Percentiles rank a stretch among this genome's conserved stretches.
These are phyloP conservation scores for Sarcodon aspratus DNA, from an alignment of 768 basidiomycete genomes.

Conservation along the genomic window DNA sequence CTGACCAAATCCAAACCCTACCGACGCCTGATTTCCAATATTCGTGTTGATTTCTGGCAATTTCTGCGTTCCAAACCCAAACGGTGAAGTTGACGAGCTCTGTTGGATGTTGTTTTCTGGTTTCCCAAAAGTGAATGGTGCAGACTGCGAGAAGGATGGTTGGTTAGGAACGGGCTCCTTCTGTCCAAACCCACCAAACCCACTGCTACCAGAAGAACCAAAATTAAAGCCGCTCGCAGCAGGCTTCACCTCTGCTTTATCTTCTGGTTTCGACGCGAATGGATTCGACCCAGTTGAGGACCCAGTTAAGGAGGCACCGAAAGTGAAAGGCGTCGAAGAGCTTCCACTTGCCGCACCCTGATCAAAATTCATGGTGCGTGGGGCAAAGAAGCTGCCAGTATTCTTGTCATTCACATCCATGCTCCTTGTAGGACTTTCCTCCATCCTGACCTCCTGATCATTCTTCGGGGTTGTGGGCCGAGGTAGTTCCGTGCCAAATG, in stretches of 20 bases:
- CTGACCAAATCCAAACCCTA: slow-evolving; percentile 37
- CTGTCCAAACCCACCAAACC: slow-evolving; percentile 32
- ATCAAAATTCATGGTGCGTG: slow-evolving; percentile 22
- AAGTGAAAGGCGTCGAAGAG: slow-evolving; percentile 16
- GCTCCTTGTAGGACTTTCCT: slow-evolving; percentile 66
- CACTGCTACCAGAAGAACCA: slow-evolving; percentile 15
- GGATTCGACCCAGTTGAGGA: slow-evolving; percentile 24
- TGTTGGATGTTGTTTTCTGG: neutral
- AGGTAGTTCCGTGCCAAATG: slow-evolving; percentile 6
- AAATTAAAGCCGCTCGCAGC: slow-evolving; percentile 16
- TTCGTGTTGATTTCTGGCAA: slow-evolving; percentile 5
- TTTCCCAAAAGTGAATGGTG: neutral
- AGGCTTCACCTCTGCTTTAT: slow-evolving; percentile 31
- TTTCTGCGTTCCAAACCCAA: neutral
- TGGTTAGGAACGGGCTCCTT: slow-evolving; percentile 11
- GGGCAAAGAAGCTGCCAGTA: slow-evolving; percentile 2
- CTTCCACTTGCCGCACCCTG: slow-evolving; percentile 10
- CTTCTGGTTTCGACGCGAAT: slow-evolving; percentile 32
- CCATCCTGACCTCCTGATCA: slow-evolving; percentile 67
- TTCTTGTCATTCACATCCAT: slow-evolving; percentile 29
- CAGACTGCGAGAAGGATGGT: too few species aligned
- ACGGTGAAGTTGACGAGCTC: neutral
- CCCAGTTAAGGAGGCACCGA: slow-evolving; percentile 15
- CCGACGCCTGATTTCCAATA: slow-evolving; percentile 10
- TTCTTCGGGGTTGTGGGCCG: slow-evolving; percentile 53